Conservation (phyloP, 2,329 filamentous ascomycete genomes). For the Phyllosticta capitalensis region DNA sequence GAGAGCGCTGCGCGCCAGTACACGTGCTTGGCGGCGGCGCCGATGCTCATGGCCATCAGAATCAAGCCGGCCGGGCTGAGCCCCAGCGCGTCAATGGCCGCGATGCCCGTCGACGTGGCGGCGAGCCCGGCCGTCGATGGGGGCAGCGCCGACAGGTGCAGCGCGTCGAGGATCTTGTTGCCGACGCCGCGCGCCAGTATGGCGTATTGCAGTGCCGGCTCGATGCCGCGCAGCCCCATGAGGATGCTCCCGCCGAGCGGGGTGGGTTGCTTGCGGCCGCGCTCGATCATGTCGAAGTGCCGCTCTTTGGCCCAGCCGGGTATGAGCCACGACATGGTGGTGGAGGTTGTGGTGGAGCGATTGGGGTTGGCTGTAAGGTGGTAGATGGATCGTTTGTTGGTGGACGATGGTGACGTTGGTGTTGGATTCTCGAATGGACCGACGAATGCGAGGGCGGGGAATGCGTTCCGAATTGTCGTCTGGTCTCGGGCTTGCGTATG, state of each 20-base stretch:
- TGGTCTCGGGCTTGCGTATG: not conserved
- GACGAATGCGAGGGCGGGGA: not conserved
- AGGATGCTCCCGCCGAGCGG: slow-evolving; percentile 33
- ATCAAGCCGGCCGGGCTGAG: slow-evolving; percentile 43
- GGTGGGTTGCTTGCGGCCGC: slow-evolving; percentile 33
- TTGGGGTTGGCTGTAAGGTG: not conserved
- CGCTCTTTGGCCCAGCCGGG: not conserved
- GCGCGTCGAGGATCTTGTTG: slow-evolving; percentile 33
- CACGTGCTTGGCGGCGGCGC: slow-evolving; percentile 46
- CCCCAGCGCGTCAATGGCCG: slow-evolving; percentile 33
- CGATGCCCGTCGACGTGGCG: slow-evolving; percentile 18
- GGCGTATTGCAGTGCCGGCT: slow-evolving; percentile 40
- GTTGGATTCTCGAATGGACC: not conserved
- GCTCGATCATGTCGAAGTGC: slow-evolving; percentile 26
- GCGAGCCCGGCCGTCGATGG: slow-evolving; percentile 24
- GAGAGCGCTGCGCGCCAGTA: slow-evolving; percentile 42
- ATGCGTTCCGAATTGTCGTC: not conserved
- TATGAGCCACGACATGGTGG: slow-evolving; percentile 1
- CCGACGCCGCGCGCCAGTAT: slow-evolving; percentile 37
- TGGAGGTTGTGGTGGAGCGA: not conserved
- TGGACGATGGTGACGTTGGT: not conserved
- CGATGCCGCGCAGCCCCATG: slow-evolving; percentile 37
- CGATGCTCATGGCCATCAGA: slow-evolving; percentile 45
- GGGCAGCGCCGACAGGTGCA: slow-evolving; percentile 37
- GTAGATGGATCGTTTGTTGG: not conserved